phyloP scores from a whole-genome alignment of 1,139 yeast species.

The Saccharomycopsis hybrid region DNA sequence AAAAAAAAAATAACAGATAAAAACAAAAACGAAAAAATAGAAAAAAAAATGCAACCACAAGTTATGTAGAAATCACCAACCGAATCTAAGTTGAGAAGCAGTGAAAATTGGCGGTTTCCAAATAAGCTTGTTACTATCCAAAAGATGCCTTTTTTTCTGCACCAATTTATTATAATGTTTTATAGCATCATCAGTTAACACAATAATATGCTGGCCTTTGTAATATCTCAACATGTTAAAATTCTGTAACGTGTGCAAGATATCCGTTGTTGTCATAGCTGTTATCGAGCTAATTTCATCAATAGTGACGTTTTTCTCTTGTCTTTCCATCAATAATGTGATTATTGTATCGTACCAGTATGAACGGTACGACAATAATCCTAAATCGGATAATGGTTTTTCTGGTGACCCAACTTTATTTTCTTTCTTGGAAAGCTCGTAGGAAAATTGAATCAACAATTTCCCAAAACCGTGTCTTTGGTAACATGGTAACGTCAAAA shows the following conservation, averaged over 20 bases:
- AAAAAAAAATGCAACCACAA: too few species aligned
- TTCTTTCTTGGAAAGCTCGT: conserved; percentile 67
- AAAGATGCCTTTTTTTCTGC: conserved; percentile 68
- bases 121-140: conserved; percentile 62
- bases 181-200: conserved; percentile 77
- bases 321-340: conserved; percentile 60
- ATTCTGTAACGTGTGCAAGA: conserved; percentile 86
- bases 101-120: conserved; percentile 98
- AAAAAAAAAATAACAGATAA: too few species aligned
- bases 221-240: conserved; percentile 84
- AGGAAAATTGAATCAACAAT: conserved; percentile 82
- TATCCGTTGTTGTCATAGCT: conserved; percentile 95
- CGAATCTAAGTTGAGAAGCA: conserved; percentile 91
- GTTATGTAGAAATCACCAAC: conserved; percentile 51
- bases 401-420: conserved; percentile 88
- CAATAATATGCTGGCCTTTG: conserved; percentile 94
- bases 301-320: conserved; percentile 65
- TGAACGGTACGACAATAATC: conserved; percentile 75
- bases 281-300: conserved; percentile 86
- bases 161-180: conserved; percentile 68
- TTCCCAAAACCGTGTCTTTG: conserved; percentile 90
- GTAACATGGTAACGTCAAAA: conserved; percentile 79
- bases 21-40: too few species aligned
- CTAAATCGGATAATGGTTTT: conserved; percentile 84
- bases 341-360: conserved; percentile 93